These are phyloP conservation scores for Pezicula neosporulosa DNA, from an alignment of 2,329 filamentous ascomycete species.

Conservation along the genomic window DNA sequence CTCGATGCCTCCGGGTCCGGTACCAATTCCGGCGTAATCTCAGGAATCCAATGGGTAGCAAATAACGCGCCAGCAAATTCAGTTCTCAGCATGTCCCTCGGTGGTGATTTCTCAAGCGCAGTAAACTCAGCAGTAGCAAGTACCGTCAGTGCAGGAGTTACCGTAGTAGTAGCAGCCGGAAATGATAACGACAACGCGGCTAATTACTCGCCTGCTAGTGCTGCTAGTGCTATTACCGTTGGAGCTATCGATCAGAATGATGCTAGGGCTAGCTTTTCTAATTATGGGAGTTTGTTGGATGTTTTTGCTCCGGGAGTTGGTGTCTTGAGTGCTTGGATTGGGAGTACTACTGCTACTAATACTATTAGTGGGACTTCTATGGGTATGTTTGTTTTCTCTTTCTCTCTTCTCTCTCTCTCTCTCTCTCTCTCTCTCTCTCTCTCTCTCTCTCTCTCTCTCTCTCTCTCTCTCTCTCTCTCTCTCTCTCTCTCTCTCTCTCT, in stretches of 20 bases:
- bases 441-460: too few species aligned
- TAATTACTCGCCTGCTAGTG: conserved; percentile 44
- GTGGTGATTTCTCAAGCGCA: conserved; percentile 39
- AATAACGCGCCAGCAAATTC: conserved; percentile 30
- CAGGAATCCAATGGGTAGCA: conserved; percentile 33
- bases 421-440: too few species aligned
- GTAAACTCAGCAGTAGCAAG: conserved; percentile 47
- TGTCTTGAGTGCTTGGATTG: conserved; percentile 45
- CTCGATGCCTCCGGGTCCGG: conserved; percentile 28
- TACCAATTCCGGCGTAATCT: conserved; percentile 31
- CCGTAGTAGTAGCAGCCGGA: conserved; percentile 52
- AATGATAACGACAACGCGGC: conserved; percentile 41
- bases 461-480: too few species aligned
- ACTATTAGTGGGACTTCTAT: conserved; percentile 58
- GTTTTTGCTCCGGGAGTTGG: conserved; percentile 47
- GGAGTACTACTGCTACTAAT: conserved; percentile 39
- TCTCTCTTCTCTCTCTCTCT: too few species aligned
- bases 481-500: too few species aligned
- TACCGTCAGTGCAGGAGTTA: conserved; percentile 43
- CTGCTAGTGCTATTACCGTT: conserved; percentile 47
- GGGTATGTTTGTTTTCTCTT: conserved; percentile 26
- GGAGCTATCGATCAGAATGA: conserved; percentile 41
- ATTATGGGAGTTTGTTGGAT: conserved; percentile 47
- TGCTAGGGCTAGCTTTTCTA: conserved; percentile 41
- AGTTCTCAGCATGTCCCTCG: conserved; percentile 55